Conservation (phyloP, 2,329 filamentous ascomycete species). For the Colletotrichum cereale region DNA sequence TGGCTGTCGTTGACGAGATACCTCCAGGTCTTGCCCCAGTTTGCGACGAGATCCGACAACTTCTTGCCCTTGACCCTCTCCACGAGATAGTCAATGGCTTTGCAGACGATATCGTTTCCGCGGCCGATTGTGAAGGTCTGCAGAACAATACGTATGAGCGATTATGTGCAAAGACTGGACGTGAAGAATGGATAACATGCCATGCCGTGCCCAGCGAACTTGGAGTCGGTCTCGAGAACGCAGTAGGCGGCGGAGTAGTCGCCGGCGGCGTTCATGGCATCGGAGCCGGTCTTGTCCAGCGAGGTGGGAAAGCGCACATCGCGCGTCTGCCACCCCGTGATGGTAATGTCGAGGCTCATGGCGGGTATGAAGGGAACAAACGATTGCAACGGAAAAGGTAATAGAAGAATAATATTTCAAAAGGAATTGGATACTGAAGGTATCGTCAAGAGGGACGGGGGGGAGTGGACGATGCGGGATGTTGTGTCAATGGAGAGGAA, state of each 20-base stretch:
- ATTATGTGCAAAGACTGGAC: background rate
- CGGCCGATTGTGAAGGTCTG: constrained; percentile 86
- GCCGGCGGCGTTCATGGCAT: constrained; percentile 95
- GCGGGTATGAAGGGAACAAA: background rate
- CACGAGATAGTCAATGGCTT: constrained; percentile 83
- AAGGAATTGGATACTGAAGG: background rate
- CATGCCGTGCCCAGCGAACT: constrained; percentile 82
- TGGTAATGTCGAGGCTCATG: constrained; percentile 71
- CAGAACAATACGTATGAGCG: constrained; percentile 1
- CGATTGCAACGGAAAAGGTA: background rate
- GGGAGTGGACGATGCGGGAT: background rate
- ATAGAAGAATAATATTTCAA: background rate
- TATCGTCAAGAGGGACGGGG: background rate
- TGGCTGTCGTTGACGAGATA: constrained; percentile 93
- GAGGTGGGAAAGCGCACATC: constrained; percentile 91
- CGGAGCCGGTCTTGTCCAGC: constrained; percentile 93
- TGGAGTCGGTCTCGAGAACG: constrained; percentile 84
- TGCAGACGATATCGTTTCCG: constrained; percentile 92
- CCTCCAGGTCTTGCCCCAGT: constrained; percentile 92
- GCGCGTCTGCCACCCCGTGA: constrained; percentile 78
- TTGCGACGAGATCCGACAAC: constrained; percentile 79
- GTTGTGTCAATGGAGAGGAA: background rate
- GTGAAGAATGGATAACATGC: constrained; percentile 53
- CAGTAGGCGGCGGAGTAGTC: constrained; percentile 97
- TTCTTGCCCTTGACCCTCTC: constrained; percentile 81